Evolutionary conservation across 2,329 filamentous ascomycete species (phyloP).

Genomic region (Teratosphaeria gauchensis): DNA sequence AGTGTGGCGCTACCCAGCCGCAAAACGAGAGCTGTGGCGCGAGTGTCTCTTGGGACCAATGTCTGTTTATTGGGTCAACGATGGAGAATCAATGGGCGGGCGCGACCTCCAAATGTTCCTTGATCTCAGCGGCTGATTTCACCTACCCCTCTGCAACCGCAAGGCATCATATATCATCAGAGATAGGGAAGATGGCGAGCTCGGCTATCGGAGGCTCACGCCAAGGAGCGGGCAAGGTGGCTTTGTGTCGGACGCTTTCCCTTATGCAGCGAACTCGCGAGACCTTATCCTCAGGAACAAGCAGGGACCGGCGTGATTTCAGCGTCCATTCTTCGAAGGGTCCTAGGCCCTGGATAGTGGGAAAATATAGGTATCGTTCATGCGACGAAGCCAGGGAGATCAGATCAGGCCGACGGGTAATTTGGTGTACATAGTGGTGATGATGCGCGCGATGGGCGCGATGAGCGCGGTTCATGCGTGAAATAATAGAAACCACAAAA

Average conservation of each 20-base stretch:
- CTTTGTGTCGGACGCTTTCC: neutral
- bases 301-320: neutral
- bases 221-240: neutral
- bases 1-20: neutral
- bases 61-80: neutral
- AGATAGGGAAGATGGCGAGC: neutral
- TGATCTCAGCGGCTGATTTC: too few species aligned
- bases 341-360: neutral
- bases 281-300: neutral
- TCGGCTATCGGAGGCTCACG: neutral
- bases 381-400: neutral
- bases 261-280: neutral
- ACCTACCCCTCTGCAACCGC: too few species aligned
- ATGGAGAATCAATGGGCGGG: neutral
- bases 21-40: neutral
- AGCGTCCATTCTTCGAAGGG: neutral
- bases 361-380: neutral
- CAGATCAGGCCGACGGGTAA: neutral
- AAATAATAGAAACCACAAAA: neutral
- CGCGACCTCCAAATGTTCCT: too few species aligned
- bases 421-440: too few species aligned
- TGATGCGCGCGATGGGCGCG: neutral
- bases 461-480: neutral
- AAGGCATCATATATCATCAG: neutral
- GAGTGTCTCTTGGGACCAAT: neutral